These are phyloP conservation scores for Vaccinium vitisidaea DNA, from an alignment of 148 eudicot genomes.

Conservation along the genomic window DNA sequence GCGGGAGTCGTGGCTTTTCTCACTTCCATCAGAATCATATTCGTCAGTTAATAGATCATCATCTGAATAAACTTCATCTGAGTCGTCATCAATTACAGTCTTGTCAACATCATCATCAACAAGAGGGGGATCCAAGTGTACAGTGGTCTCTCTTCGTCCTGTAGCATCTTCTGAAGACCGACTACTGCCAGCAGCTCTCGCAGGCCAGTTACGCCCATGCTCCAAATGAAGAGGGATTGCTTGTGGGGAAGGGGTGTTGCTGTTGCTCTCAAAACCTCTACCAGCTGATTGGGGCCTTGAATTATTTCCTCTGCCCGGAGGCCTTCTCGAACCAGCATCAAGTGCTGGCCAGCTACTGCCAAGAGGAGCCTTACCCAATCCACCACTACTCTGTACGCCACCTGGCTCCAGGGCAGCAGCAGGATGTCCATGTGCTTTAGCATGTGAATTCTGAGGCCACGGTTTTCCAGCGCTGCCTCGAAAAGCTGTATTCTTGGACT, in stretches of 20 bases:
- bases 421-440: conserved; percentile 54
- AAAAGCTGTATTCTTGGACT: conserved; percentile 32
- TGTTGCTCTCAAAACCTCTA: neutral
- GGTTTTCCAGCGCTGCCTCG: conserved; percentile 30
- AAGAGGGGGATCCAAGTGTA: conserved; percentile 9
- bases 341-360: conserved; percentile 22
- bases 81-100: conserved; percentile 31
- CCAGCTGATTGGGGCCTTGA: conserved; percentile 16
- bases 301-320: conserved; percentile 30
- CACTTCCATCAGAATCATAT: conserved; percentile 52
- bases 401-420: conserved; percentile 31
- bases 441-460: conserved; percentile 28
- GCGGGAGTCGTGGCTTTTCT: conserved; percentile 45
- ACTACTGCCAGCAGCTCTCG: conserved; percentile 24
- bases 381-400: conserved; percentile 28
- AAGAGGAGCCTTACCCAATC: conserved; percentile 28
- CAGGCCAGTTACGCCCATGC: conserved; percentile 38
- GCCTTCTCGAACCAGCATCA: neutral
- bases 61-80: conserved; percentile 40
- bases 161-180: conserved; percentile 17
- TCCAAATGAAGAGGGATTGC: conserved; percentile 37
- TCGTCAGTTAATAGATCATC: conserved; percentile 55
- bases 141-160: neutral
- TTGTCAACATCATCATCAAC: conserved; percentile 22
- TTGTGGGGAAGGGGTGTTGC: conserved; percentile 13